These are phyloP conservation scores for Phytophthora ramorum DNA, from an alignment of 352 stramenopile genomes.

Conservation along the genomic window DNA sequence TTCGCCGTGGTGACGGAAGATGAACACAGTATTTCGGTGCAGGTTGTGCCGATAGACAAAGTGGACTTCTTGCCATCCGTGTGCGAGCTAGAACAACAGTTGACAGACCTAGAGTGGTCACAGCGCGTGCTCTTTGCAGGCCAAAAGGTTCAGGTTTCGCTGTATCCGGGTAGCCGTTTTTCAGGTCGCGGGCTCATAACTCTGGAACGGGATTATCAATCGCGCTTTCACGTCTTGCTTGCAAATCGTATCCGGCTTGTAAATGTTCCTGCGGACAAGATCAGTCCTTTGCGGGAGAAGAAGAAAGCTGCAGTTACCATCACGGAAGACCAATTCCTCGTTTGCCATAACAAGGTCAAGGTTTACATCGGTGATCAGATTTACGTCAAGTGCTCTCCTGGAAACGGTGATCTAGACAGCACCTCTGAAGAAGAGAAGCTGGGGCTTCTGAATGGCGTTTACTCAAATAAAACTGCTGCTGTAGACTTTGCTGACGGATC, in stretches of 20 bases:
- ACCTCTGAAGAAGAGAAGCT: slow-evolving; percentile 65
- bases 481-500: slow-evolving; percentile 82
- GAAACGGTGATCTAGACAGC: slow-evolving; percentile 55
- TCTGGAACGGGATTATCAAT: slow-evolving; percentile 43
- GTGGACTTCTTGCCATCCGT: slow-evolving; percentile 71
- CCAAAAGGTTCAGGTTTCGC: slow-evolving; percentile 72
- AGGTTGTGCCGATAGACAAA: slow-evolving; percentile 50
- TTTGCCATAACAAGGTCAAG: slow-evolving; percentile 66
- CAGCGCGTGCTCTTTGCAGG: slow-evolving; percentile 65
- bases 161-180: slow-evolving; percentile 79
- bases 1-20: slow-evolving; percentile 67
- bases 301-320: slow-evolving; percentile 62
- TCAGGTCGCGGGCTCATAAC: slow-evolving; percentile 68
- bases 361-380: slow-evolving; percentile 85
- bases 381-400: slow-evolving; percentile 56
- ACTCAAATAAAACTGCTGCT: slow-evolving; percentile 75
- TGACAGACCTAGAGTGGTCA: slow-evolving; percentile 48
- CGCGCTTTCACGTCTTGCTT: slow-evolving; percentile 67
- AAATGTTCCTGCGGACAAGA: slow-evolving; percentile 72
- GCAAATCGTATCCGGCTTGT: slow-evolving; percentile 73
- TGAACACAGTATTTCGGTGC: slow-evolving; percentile 65
- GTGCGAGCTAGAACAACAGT: slow-evolving; percentile 61
- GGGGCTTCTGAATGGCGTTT: slow-evolving; percentile 77
- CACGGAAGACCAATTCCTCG: slow-evolving; percentile 75
- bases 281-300: slow-evolving; percentile 66